Evolutionary conservation across 2,329 filamentous ascomycete species (phyloP), one percentile per base, ranked within the genome.

Genomic region (Trichoderma afroharzianum): DNA sequence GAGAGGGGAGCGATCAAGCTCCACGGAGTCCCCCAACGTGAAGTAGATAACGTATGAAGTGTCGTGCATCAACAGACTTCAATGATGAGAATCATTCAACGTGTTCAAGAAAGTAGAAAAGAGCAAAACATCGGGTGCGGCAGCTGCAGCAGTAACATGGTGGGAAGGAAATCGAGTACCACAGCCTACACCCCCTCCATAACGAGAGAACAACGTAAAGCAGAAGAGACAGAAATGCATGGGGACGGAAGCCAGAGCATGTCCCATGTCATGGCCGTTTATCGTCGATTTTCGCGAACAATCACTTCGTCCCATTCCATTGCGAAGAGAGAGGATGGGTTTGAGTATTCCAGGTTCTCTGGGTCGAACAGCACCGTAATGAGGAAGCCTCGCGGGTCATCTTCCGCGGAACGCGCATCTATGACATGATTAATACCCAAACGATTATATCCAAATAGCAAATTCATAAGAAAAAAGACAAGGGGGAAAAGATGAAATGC

Each of bases 361-460:
- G 76, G 77, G 59, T 83, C 82, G 0, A 76, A 33, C 32, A 77
- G 79, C 11, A 83, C 75, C 28, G 78, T 75, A 59, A 82, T 74
- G 11, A 83, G 72, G 26, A 84, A 80, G 5, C 79, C 80, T 5
- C 76, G 74, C 0, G 80, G 79, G 2, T 75, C 70, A 1, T 80
- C 59, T 21, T 5, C 3, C 14, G 50, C 14, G 15, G 62, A 62
- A 50, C 15, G 57, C 3, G 39, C 39, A 47, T 62, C 67, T 69
- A 62, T 6, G 9, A 8, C 21, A 39, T 4, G 15, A 11, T 68
- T 26, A 68, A 33, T 30, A 21, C 50, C n/a, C 36, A 33, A 24
- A 18, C 6, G 1, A n/a, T 24, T 3, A n/a, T 3, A 21, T 2
- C 3, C 4, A 30, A 12, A 11, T 21, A 15, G 3, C 6, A 32